These are phyloP conservation scores for Yarrowia bubula DNA, from an alignment of 805 yeast species.

Conservation along the genomic window DNA sequence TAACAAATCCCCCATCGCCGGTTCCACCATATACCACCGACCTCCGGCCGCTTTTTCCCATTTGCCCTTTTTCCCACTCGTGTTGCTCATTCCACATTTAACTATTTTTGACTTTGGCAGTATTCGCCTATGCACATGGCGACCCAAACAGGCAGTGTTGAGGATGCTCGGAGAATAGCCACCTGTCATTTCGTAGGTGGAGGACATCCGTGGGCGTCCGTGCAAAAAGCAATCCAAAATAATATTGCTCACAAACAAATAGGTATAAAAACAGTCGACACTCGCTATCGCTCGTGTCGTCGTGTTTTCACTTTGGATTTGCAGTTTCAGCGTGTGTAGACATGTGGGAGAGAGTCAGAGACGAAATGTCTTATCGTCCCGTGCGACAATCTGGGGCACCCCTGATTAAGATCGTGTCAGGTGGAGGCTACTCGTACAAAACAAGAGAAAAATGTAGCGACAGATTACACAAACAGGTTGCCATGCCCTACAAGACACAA, in stretches of 20 bases:
- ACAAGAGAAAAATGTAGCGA: too few species aligned
- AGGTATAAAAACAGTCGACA: too few species aligned
- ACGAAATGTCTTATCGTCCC: constrained; percentile 9
- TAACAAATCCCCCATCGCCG: too few species aligned
- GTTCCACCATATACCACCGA: too few species aligned
- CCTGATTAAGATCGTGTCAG: constrained; percentile 1
- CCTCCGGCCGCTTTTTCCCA: too few species aligned
- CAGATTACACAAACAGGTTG: too few species aligned
- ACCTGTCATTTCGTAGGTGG: neutral
- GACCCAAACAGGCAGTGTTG: neutral
- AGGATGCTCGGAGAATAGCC: neutral
- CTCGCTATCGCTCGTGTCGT: neutral
- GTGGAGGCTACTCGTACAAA: too few species aligned
- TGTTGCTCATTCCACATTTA: neutral
- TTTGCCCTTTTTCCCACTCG: neutral
- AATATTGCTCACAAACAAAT: too few species aligned
- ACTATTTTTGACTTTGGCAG: neutral
- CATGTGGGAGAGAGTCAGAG: too few species aligned
- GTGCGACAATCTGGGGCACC: constrained; percentile 24
- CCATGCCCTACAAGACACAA: too few species aligned
- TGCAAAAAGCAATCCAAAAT: too few species aligned
- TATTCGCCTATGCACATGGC: constrained; percentile 10
- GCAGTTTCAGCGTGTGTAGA: neutral
- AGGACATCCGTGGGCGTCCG: neutral
- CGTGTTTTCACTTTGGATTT: neutral